Conservation (phyloP, 2,329 filamentous ascomycete genomes). For the Lachnellula cervina region DNA sequence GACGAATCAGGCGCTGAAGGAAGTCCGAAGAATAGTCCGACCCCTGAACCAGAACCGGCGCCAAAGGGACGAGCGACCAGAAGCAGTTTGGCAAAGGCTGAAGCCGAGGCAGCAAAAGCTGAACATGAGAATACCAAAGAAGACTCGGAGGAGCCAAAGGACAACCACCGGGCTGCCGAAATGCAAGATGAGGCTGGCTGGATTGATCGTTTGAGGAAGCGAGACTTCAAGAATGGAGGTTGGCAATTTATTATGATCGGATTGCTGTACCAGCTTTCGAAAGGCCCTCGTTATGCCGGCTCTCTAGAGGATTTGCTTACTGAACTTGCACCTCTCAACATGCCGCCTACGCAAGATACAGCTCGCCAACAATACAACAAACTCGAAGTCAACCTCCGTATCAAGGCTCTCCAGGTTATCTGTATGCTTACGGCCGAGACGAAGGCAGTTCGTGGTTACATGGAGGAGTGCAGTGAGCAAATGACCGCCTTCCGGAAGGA, state of each 20-base stretch:
- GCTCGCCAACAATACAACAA: slow-evolving; percentile 66
- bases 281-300: slow-evolving; percentile 63
- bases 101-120: slow-evolving; percentile 63
- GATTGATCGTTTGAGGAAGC: slow-evolving; percentile 76
- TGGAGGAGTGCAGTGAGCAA: slow-evolving; percentile 86
- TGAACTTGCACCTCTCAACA: slow-evolving; percentile 72
- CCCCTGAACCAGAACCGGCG: slow-evolving; percentile 67
- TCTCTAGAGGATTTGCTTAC: slow-evolving; percentile 74
- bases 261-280: slow-evolving; percentile 77
- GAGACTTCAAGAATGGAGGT: slow-evolving; percentile 81
- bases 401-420: slow-evolving; percentile 76
- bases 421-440: slow-evolving; percentile 83
- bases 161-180: slow-evolving; percentile 67
- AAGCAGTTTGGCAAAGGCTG: slow-evolving; percentile 78
- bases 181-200: slow-evolving; percentile 71
- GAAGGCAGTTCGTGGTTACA: slow-evolving; percentile 77
- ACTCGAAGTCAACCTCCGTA: slow-evolving; percentile 78
- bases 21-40: slow-evolving; percentile 49
- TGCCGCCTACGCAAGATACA: slow-evolving; percentile 70
- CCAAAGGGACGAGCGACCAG: slow-evolving; percentile 69
- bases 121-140: slow-evolving; percentile 44
- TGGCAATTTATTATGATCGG: slow-evolving; percentile 91
- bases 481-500: slow-evolving; percentile 95
- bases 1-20: slow-evolving; percentile 56
- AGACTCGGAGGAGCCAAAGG: slow-evolving; percentile 40